Conservation (phyloP, 805 yeast species). For the Ogataea saltuana region DNA sequence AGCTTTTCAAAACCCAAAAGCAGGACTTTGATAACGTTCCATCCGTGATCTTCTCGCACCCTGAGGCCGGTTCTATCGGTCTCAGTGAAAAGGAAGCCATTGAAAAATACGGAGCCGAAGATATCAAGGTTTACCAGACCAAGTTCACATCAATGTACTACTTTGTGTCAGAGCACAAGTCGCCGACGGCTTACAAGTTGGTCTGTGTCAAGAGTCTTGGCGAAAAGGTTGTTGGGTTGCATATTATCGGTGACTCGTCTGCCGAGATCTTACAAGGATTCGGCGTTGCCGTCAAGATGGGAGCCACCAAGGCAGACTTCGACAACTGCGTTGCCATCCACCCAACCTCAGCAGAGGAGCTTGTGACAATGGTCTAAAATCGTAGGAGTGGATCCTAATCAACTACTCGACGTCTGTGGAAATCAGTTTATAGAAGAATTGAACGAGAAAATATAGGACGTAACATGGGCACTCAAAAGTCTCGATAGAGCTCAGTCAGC, state of each 20-base stretch:
- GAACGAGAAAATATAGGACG: background rate
- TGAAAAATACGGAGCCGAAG: slow-evolving; percentile 73
- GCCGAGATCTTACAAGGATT: slow-evolving; percentile 97
- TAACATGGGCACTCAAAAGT: background rate
- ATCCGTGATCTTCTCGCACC: slow-evolving; percentile 96
- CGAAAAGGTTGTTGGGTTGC: slow-evolving; percentile 95
- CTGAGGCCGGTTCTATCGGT: slow-evolving; percentile 96
- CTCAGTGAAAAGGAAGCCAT: slow-evolving; percentile 77
- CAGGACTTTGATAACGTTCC: slow-evolving; percentile 88
- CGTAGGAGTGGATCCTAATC: no score
- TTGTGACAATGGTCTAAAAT: slow-evolving; percentile 71
- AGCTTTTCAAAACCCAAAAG: slow-evolving; percentile 65
- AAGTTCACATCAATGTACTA: slow-evolving; percentile 91
- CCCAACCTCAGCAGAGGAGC: slow-evolving; percentile 97
- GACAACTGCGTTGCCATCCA: slow-evolving; percentile 97
- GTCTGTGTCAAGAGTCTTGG: slow-evolving; percentile 68
- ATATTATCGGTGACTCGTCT: slow-evolving; percentile 85
- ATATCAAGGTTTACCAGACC: slow-evolving; percentile 79
- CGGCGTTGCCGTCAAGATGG: slow-evolving; percentile 98
- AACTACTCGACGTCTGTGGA: no score
- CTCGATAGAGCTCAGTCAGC: slow-evolving; percentile 17
- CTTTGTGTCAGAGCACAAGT: slow-evolving; percentile 79
- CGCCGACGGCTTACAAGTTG: slow-evolving; percentile 85
- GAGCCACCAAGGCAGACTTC: slow-evolving; percentile 95
- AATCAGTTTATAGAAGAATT: background rate